Evolutionary conservation across 495 filamentous ascomycete genomes (phyloP).

Genomic region (Podospora pseudopauciseta): DNA sequence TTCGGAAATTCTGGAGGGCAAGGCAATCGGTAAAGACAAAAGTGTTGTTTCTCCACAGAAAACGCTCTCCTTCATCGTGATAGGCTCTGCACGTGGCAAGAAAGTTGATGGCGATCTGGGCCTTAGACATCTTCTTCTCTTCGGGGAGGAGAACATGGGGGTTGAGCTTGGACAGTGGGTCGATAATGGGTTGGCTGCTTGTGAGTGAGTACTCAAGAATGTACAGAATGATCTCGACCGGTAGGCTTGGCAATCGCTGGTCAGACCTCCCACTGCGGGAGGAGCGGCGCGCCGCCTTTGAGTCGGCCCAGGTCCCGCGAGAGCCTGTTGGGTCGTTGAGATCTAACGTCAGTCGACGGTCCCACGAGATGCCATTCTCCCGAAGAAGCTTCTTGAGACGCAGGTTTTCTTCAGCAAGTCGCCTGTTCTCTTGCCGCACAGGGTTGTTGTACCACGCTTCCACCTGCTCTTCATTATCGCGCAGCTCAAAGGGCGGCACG

Average conservation of each 20-base stretch:
- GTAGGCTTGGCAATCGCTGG: constrained; percentile 36
- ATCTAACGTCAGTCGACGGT: constrained; percentile 8
- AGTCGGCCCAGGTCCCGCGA: constrained; percentile 16
- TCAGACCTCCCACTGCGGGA: background rate
- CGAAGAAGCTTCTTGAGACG: constrained; percentile 39
- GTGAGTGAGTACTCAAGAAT: constrained; percentile 44
- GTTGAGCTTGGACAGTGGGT: constrained; percentile 41
- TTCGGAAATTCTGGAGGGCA: constrained; percentile 40
- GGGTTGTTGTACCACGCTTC: constrained; percentile 40
- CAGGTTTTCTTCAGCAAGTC: constrained; percentile 37
- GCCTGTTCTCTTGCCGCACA: constrained; percentile 33
- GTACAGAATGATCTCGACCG: constrained; percentile 43
- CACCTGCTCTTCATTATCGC: constrained; percentile 42
- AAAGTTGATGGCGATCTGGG: constrained; percentile 41
- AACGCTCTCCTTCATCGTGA: constrained; percentile 36
- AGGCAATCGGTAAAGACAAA: constrained; percentile 45
- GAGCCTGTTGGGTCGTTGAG: constrained; percentile 11
- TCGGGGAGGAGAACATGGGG: constrained; percentile 28
- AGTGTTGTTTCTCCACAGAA: constrained; percentile 44
- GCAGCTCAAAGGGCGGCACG: constrained; percentile 35
- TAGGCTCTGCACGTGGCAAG: constrained; percentile 44
- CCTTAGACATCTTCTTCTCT: constrained; percentile 33
- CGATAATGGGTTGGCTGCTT: constrained; percentile 43
- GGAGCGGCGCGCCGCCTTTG: constrained; percentile 10
- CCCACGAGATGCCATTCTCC: constrained; percentile 39